A percentile compares a stretch with the other conserved stretches of the same genome.
These are phyloP conservation scores for Alternaria sp. DNA, from an alignment of 2,329 filamentous ascomycete species.

Conservation along the genomic window DNA sequence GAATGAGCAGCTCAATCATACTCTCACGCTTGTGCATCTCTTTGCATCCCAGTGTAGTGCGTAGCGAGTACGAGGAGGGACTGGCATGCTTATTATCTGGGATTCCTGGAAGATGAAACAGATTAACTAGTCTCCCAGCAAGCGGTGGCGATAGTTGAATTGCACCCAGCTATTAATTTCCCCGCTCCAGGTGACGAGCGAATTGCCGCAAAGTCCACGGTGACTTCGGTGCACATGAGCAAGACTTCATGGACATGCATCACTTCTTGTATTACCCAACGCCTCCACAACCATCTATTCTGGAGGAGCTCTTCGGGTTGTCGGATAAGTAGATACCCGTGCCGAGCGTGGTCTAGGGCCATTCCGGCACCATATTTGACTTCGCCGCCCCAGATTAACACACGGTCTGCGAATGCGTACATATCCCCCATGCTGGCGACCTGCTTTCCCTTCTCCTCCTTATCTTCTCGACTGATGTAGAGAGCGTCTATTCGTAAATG, in stretches of 20 bases:
- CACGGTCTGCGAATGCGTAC: background rate
- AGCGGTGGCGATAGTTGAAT: too few species aligned
- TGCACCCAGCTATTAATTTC: too few species aligned
- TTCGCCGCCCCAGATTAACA: background rate
- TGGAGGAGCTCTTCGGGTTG: background rate
- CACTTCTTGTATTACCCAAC: background rate
- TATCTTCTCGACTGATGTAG: background rate
- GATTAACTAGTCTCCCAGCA: too few species aligned
- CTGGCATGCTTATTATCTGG: too few species aligned
- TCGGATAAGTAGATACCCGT: too few species aligned
- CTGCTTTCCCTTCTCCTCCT: background rate
- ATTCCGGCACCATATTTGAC: too few species aligned
- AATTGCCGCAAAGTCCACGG: background rate
- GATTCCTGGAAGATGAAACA: too few species aligned
- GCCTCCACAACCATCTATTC: background rate
- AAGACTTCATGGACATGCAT: background rate
- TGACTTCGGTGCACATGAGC: background rate
- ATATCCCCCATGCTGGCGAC: background rate
- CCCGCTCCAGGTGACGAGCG: too few species aligned
- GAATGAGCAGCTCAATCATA: background rate
- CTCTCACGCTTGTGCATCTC: rapidly evolving
- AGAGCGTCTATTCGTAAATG: background rate
- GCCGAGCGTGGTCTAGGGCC: too few species aligned
- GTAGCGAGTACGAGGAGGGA: too few species aligned
- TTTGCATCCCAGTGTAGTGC: too few species aligned